phyloP scores from a whole-genome alignment of 1,284 basidiomycete species.

The Rhodotorula sp. region DNA sequence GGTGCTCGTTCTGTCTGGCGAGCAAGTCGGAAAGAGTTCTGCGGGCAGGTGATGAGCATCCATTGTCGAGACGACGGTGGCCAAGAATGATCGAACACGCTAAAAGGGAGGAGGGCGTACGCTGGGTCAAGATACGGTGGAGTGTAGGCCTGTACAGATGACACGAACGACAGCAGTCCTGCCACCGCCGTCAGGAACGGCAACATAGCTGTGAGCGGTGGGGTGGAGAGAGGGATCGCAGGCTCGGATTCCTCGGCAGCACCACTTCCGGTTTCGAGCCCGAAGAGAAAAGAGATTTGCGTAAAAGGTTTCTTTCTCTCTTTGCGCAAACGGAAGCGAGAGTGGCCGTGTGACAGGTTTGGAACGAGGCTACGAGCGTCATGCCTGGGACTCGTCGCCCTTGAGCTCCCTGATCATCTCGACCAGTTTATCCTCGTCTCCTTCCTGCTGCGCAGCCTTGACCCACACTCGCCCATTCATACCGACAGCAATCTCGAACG shows the following conservation, averaged over 20 bases:
- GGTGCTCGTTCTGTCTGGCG: not conserved
- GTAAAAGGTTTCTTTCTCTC: not conserved
- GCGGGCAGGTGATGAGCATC: not conserved
- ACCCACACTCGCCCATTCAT: slow-evolving; percentile 81
- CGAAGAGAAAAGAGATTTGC: too few relatives aligned
- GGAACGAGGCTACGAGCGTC: not conserved
- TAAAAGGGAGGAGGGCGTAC: not conserved
- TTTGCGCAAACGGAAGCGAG: too few relatives aligned
- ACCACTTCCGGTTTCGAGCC: too few relatives aligned
- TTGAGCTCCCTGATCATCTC: slow-evolving; percentile 50
- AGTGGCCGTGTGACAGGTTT: too few relatives aligned
- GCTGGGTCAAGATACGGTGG: slow-evolving; percentile 2
- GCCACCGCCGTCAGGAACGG: not conserved
- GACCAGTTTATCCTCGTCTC: slow-evolving; percentile 60
- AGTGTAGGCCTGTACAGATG: not conserved
- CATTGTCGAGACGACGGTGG: too few relatives aligned
- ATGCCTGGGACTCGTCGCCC: slow-evolving; percentile 3
- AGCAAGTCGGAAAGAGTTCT: not conserved
- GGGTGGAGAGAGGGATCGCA: not conserved
- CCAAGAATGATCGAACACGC: too few relatives aligned
- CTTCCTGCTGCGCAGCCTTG: slow-evolving; percentile 58
- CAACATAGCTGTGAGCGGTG: not conserved
- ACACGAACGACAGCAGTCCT: not conserved
- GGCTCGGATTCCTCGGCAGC: not conserved
- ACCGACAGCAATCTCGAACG: slow-evolving; percentile 72